Evolutionary conservation across 2,329 filamentous ascomycete species (phyloP).

Genomic region (Geosmithia morbida): DNA sequence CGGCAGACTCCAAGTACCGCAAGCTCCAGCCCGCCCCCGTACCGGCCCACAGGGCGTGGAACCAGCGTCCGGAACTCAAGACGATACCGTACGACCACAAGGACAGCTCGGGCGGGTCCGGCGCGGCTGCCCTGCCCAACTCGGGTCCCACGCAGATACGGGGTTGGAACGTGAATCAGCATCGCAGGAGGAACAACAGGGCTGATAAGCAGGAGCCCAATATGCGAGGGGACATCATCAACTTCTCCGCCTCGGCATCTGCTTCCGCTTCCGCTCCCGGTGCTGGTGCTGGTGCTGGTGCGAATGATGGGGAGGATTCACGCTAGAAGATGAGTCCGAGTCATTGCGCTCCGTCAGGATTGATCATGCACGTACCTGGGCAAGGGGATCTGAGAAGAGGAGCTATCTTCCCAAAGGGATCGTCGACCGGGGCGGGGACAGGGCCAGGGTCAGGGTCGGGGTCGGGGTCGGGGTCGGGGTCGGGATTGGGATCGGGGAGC

Average conservation of each 20-base stretch:
- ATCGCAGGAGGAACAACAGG: slow-evolving; percentile 16
- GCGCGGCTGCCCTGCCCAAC: slow-evolving; percentile 37
- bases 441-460: no score
- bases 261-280: no score
- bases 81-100: slow-evolving; percentile 47
- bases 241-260: no score
- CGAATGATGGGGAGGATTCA: slow-evolving; percentile 5
- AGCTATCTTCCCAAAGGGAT: no score
- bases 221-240: no score
- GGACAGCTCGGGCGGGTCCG: slow-evolving; percentile 29
- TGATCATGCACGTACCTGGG: no score
- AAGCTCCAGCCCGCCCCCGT: slow-evolving; percentile 45
- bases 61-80: slow-evolving; percentile 36
- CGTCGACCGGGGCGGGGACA: no score
- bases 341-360: no score
- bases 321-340: slow-evolving; percentile 2
- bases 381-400: no score
- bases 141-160: slow-evolving; percentile 41
- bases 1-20: slow-evolving; percentile 26
- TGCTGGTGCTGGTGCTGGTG: not conserved
- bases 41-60: slow-evolving; percentile 32
- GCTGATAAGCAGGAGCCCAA: slow-evolving; percentile 6
- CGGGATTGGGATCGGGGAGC: no score
- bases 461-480: no score
- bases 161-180: slow-evolving; percentile 37